Conservation (phyloP, 2,329 filamentous ascomycete species). For the Sphaerulina vaccinii region DNA sequence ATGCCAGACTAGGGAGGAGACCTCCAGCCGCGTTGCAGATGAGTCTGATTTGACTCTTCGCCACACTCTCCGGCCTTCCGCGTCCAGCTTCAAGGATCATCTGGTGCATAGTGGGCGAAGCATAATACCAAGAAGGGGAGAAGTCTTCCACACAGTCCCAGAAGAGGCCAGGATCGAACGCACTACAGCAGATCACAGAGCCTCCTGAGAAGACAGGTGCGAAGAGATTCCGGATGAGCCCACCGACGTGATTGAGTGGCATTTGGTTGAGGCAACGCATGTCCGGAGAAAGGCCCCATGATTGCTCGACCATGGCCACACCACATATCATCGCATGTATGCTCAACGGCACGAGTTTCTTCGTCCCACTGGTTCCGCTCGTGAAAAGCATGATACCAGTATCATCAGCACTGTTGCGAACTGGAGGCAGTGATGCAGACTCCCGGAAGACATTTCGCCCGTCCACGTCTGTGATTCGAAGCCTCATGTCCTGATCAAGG, state of each 20-base stretch:
- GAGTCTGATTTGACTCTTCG: constrained; percentile 50
- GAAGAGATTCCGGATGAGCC: constrained; percentile 56
- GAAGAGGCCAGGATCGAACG: constrained; percentile 56
- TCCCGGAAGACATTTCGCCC: constrained; percentile 11
- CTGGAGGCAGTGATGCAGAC: constrained; percentile 5
- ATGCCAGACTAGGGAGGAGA: constrained; percentile 52
- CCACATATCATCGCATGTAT: constrained; percentile 53
- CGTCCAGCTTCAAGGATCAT: constrained; percentile 52
- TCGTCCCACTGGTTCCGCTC: constrained; percentile 58
- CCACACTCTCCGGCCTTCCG: constrained; percentile 42
- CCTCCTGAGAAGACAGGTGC: constrained; percentile 56
- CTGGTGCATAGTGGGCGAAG: constrained; percentile 58
- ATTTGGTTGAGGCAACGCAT: constrained; percentile 61
- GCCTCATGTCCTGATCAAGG: constrained; percentile 40
- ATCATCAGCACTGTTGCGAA: constrained; percentile 47
- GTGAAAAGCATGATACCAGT: constrained; percentile 56
- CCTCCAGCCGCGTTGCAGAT: constrained; percentile 58
- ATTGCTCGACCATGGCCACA: constrained; percentile 54
- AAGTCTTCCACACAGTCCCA: constrained; percentile 55
- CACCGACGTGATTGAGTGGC: constrained; percentile 57
- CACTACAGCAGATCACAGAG: constrained; percentile 54
- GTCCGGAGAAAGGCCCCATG: constrained; percentile 49
- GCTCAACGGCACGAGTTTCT: constrained; percentile 57
- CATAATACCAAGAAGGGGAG: constrained; percentile 58
- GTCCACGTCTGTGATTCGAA: constrained; percentile 34